These are phyloP conservation scores for Murraya paniculata DNA, from an alignment of 345 rosid genomes.

Conservation along the genomic window DNA sequence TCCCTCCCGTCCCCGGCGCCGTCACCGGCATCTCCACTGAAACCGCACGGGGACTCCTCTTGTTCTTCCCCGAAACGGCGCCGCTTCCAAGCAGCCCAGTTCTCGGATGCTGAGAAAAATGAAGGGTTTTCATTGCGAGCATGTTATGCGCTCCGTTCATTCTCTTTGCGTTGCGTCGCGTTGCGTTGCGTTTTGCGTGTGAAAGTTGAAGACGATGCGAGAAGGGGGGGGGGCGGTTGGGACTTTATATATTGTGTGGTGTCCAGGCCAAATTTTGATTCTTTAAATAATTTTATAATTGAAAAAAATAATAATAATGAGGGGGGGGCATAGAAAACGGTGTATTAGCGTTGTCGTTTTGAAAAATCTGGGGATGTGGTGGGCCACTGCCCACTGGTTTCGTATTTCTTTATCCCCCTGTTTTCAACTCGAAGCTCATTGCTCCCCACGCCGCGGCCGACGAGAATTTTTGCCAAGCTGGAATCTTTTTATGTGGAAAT, in stretches of 20 bases:
- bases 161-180: not conserved
- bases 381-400: not conserved
- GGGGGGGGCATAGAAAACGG: not conserved
- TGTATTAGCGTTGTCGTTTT: constrained; percentile 1
- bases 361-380: not conserved
- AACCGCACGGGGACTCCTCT: not conserved
- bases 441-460: not conserved
- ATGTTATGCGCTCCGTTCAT: constrained; percentile 26
- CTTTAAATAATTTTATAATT: not conserved
- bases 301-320: too few species aligned
- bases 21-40: constrained; percentile 11
- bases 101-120: not conserved
- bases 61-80: constrained; percentile 10
- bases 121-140: not conserved
- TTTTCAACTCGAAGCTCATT: not conserved
- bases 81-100: not conserved
- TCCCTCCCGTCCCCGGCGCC: constrained; percentile 20
- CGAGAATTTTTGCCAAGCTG: too few species aligned
- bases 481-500: too few species aligned
- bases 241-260: not conserved
- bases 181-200: not conserved
- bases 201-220: not conserved
- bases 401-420: not conserved
- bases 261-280: not conserved
- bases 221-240: not conserved